Evolutionary conservation across 2,329 filamentous ascomycete genomes (phyloP).

Genomic region (Fusarium sp.): DNA sequence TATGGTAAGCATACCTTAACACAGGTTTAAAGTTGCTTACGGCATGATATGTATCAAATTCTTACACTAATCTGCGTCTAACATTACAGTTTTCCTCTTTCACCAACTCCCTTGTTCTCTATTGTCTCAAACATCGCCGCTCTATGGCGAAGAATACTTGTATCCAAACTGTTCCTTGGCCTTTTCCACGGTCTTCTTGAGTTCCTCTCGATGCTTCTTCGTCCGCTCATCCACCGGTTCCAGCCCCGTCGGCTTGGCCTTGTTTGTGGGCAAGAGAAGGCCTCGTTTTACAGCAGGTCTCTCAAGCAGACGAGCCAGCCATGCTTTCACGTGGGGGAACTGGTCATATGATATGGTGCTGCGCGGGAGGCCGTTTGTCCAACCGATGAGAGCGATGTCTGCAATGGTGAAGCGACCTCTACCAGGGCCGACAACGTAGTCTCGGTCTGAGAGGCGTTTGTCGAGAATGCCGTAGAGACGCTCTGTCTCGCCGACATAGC

Average conservation of each 20-base stretch:
- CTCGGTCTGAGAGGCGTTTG: slow-evolving; percentile 69
- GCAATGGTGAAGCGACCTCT: slow-evolving; percentile 74
- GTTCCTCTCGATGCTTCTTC: slow-evolving; percentile 45
- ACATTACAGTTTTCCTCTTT: neutral
- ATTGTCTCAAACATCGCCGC: neutral
- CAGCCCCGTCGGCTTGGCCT: slow-evolving; percentile 32
- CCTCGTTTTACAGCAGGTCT: slow-evolving; percentile 82
- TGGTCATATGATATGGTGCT: slow-evolving; percentile 64
- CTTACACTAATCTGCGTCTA: neutral
- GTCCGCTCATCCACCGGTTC: slow-evolving; percentile 43
- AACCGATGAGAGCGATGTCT: slow-evolving; percentile 81
- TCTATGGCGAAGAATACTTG: slow-evolving; percentile 62
- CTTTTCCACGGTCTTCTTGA: slow-evolving; percentile 54
- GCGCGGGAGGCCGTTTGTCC: slow-evolving; percentile 69
- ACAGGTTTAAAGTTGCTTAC: neutral
- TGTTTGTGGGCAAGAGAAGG: slow-evolving; percentile 73
- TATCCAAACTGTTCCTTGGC: slow-evolving; percentile 65
- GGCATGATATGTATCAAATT: neutral
- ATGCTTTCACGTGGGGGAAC: slow-evolving; percentile 81
- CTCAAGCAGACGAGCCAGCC: slow-evolving; percentile 78
- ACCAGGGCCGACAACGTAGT: slow-evolving; percentile 68
- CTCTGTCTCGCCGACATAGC: slow-evolving; percentile 82
- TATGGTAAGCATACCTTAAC: neutral
- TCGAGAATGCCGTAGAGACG: slow-evolving; percentile 82
- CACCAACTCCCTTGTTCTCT: neutral